Conservation (phyloP, 2,329 filamentous ascomycete species). For the Aureobasidium sp. region DNA sequence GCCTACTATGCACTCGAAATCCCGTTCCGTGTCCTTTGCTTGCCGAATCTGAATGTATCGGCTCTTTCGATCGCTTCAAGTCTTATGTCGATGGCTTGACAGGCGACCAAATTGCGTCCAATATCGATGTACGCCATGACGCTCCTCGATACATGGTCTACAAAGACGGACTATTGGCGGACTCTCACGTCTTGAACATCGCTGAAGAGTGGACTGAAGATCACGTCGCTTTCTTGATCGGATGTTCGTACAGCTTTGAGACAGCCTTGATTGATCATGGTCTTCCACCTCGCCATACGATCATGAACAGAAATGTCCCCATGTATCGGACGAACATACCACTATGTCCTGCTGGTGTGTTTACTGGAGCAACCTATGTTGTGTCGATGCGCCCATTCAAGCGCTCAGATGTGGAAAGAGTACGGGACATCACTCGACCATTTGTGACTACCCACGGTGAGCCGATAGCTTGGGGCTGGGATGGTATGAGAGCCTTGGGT, state of each 20-base stretch:
- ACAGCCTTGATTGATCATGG: slow-evolving; percentile 46
- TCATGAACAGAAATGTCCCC: slow-evolving; percentile 46
- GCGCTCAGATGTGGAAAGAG: slow-evolving; percentile 42
- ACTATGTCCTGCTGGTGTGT: slow-evolving; percentile 52
- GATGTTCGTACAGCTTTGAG: slow-evolving; percentile 60
- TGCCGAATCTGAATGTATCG: slow-evolving; percentile 43
- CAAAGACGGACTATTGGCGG: slow-evolving; percentile 38
- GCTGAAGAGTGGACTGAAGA: slow-evolving; percentile 48
- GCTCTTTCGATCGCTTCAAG: slow-evolving; percentile 37
- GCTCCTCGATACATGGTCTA: slow-evolving; percentile 55
- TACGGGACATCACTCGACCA: slow-evolving; percentile 49
- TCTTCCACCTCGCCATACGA: slow-evolving; percentile 46
- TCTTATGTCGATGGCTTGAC: slow-evolving; percentile 31
- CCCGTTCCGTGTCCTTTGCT: slow-evolving; percentile 57
- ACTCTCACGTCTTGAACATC: slow-evolving; percentile 39
- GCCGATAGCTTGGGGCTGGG: slow-evolving; percentile 59
- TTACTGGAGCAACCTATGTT: slow-evolving; percentile 48
- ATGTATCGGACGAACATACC: slow-evolving; percentile 57
- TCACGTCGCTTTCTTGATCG: slow-evolving; percentile 57
- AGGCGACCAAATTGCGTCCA: slow-evolving; percentile 30
- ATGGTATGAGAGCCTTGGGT: slow-evolving; percentile 46
- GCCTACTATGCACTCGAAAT: slow-evolving; percentile 52
- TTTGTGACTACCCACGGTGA: slow-evolving; percentile 57
- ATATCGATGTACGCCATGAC: slow-evolving; percentile 53
- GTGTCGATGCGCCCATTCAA: slow-evolving; percentile 59